These are phyloP conservation scores for Trichoderma cornu-damae DNA, from an alignment of 2,329 filamentous ascomycete species.

Conservation along the genomic window DNA sequence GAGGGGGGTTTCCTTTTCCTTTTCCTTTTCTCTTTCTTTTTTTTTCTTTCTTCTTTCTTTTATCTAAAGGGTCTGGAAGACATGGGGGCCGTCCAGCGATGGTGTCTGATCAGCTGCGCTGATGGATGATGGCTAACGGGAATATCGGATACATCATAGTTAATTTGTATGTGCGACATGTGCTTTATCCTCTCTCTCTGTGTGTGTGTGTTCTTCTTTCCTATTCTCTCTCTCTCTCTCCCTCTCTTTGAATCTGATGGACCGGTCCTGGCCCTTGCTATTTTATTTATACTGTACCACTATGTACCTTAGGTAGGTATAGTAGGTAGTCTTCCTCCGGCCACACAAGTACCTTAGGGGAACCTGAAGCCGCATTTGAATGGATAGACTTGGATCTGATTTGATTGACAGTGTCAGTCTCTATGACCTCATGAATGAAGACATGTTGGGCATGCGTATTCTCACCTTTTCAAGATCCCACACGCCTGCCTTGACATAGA, in stretches of 20 bases:
- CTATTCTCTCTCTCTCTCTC: not conserved
- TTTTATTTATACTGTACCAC: too few species aligned
- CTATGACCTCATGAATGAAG: not conserved
- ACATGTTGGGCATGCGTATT: slow-evolving; percentile 3
- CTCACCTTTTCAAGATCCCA: slow-evolving; percentile 71
- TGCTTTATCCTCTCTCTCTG: not conserved
- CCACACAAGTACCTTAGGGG: not conserved
- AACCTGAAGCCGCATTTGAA: slow-evolving; percentile 41
- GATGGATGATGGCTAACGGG: slow-evolving; percentile 10
- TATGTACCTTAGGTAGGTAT: too few species aligned
- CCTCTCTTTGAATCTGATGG: not conserved
- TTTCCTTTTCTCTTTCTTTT: too few species aligned
- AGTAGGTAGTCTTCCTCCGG: not conserved
- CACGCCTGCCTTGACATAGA: slow-evolving; percentile 66
- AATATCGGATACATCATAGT: slow-evolving; percentile 1
- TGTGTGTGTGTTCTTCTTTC: not conserved
- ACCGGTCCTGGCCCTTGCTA: not conserved
- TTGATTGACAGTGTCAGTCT: not conserved
- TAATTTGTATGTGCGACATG: not conserved
- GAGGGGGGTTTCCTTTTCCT: too few species aligned
- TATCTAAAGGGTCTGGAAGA: slow-evolving; percentile 20
- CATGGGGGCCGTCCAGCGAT: slow-evolving; percentile 24
- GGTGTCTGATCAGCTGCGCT: slow-evolving; percentile 21
- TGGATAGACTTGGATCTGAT: slow-evolving; percentile 48
- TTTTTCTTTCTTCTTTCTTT: too few species aligned